These are phyloP conservation scores for Lactarius pseudohatsudake DNA, from an alignment of 768 basidiomycete species.

Conservation along the genomic window DNA sequence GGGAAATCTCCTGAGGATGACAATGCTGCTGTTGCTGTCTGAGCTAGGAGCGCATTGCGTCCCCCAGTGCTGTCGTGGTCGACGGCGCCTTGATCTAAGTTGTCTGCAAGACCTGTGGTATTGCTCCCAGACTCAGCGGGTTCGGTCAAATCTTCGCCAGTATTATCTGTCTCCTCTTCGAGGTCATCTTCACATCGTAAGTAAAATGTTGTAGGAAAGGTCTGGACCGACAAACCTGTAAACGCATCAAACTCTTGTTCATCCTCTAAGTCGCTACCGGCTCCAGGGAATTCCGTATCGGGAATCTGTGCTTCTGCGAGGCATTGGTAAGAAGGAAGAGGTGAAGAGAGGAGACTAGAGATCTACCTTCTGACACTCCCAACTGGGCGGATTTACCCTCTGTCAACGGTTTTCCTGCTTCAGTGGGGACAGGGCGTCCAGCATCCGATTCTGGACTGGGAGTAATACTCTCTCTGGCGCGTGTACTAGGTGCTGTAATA, in stretches of 20 bases:
- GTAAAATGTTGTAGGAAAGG: not conserved
- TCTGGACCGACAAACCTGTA: constrained; percentile 15
- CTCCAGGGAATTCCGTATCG: constrained; percentile 1
- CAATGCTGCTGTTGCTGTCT: constrained; percentile 6
- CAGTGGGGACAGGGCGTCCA: not conserved
- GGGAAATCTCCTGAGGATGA: constrained; percentile 3
- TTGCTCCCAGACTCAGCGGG: not conserved
- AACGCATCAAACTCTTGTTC: constrained; percentile 5
- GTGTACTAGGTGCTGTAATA: not conserved
- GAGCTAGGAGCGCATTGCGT: not conserved
- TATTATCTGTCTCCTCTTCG: constrained; percentile 16
- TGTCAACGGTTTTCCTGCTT: not conserved
- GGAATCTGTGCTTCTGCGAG: constrained; percentile 10
- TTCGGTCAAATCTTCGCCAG: constrained; percentile 10
- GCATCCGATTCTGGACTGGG: not conserved
- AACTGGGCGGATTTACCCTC: not conserved
- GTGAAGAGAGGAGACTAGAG: not conserved
- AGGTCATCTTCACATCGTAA: constrained; percentile 5
- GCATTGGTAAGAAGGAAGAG: not conserved
- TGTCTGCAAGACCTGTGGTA: not conserved
- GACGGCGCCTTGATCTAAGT: constrained; percentile 4
- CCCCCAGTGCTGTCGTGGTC: not conserved
- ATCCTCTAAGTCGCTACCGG: constrained; percentile 1
- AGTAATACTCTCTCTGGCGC: not conserved
- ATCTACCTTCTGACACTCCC: constrained; percentile 12